phyloP scores from a whole-genome alignment of 1,284 basidiomycete species.

The Malassezia brasiliensis region DNA sequence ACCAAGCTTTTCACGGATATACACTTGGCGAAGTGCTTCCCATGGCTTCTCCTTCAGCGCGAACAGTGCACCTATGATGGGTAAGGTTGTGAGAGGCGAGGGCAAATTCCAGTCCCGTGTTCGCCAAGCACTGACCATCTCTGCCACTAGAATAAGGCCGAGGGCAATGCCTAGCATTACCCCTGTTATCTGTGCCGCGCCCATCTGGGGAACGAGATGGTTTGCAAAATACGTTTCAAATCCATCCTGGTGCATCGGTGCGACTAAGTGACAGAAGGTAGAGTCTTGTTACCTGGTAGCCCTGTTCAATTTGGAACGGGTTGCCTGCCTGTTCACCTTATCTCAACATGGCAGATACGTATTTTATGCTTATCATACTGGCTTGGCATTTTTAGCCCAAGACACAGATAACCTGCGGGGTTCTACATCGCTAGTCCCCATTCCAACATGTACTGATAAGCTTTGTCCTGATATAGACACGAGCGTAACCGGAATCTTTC shows the following conservation, averaged over 20 bases:
- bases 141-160: background rate
- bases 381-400: too few species aligned
- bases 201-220: background rate
- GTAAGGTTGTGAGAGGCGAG: background rate
- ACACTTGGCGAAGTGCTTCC: background rate
- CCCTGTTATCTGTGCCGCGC: background rate
- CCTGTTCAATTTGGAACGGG: too few species aligned
- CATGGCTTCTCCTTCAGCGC: background rate
- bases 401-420: too few species aligned
- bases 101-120: background rate
- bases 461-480: too few species aligned
- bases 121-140: background rate
- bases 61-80: background rate
- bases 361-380: too few species aligned
- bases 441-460: too few species aligned
- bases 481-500: too few species aligned
- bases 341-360: too few species aligned
- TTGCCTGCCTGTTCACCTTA: too few species aligned
- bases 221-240: background rate
- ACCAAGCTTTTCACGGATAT: background rate
- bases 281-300: too few species aligned
- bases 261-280: background rate
- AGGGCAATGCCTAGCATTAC: background rate
- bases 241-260: background rate
- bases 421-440: too few species aligned